Evolutionary conservation across 805 yeast species (phyloP), one percentile per base, ranked within the genome.

Genomic region (Wickerhamomyces rabaulensis): DNA sequence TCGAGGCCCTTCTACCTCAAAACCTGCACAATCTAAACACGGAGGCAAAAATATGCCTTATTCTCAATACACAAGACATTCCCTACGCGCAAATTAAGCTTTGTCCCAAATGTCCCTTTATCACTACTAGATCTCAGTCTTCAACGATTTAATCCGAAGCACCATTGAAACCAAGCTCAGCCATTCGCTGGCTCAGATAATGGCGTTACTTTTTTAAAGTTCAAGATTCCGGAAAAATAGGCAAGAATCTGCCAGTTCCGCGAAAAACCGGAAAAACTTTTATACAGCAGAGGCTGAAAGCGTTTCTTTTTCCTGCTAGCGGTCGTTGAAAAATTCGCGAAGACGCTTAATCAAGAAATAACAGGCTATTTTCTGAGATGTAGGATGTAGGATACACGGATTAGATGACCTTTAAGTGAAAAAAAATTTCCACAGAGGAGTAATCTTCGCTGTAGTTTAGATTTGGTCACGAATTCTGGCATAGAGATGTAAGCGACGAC

Each of bases 231-330:
- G 31, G 31, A 27, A 27, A 13, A 27, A 4, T 27, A 27, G 15
- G 31, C 31, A 27, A 7, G n/a, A 27, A 27, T 12, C n/a, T 27
- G 31, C n/a, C 31, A 13, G 31, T 27, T 27, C 4, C 31, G 31
- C 31, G 31, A 27, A 27, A 27, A 13, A 3, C 15, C 51, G 51
- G 51, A 47, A 48, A 48, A 45, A 41, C 46, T 42, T 27, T 23
- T 45, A 23, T 42, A 36, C 19, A 16, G n/a, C 29, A 31, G 39
- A n/a, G n/a, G 27, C 12, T 6, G 9, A 9, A 25, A 13, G 12
- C n/a, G 10, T 25, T 25, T 4, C 27, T 25, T 25, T 25, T 25
- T 9, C 27, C 27, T 25, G 27, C 9, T 25, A 25, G 27, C 27
- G 27, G 12, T 13, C 12, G 12, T 25, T 13, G 27, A 25, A 25